phyloP scores from a whole-genome alignment of 1,284 basidiomycete species.

The Sphagnurus paluster region DNA sequence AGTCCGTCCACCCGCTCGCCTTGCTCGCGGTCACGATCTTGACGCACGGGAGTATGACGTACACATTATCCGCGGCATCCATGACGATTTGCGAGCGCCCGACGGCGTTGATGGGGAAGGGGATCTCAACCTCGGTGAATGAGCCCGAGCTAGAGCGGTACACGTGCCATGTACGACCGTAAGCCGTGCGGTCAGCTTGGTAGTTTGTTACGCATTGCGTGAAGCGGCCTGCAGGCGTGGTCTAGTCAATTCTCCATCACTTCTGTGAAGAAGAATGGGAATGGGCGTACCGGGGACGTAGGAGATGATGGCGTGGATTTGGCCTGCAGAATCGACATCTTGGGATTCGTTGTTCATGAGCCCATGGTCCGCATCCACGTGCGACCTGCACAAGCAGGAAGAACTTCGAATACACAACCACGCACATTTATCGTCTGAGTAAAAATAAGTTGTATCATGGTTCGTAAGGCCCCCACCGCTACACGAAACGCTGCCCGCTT shows the following conservation, averaged over 20 bases:
- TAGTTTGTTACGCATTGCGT: constrained; percentile 43
- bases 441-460: constrained; percentile 44
- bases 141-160: constrained; percentile 36
- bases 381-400: not conserved
- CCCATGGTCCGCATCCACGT: constrained; percentile 39
- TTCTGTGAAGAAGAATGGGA: not conserved
- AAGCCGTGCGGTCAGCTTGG: constrained; percentile 31
- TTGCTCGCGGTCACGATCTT: constrained; percentile 42
- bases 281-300: constrained; percentile 42
- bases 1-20: constrained; percentile 41
- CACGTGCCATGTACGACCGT: constrained; percentile 40
- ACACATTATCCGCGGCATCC: constrained; percentile 38
- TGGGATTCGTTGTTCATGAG: constrained; percentile 49
- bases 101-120: constrained; percentile 38
- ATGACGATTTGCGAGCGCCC: constrained; percentile 45
- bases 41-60: constrained; percentile 41
- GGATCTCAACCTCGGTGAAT: constrained; percentile 44
- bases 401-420: too few species aligned
- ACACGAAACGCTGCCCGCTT: constrained; percentile 39
- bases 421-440: constrained; percentile 42
- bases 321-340: constrained; percentile 39
- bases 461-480: constrained; percentile 42
- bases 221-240: constrained; percentile 34
- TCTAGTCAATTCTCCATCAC: not conserved
- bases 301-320: constrained; percentile 42